These are phyloP conservation scores for Lenzites betulinus DNA, from an alignment of 768 basidiomycete genomes.

Conservation along the genomic window DNA sequence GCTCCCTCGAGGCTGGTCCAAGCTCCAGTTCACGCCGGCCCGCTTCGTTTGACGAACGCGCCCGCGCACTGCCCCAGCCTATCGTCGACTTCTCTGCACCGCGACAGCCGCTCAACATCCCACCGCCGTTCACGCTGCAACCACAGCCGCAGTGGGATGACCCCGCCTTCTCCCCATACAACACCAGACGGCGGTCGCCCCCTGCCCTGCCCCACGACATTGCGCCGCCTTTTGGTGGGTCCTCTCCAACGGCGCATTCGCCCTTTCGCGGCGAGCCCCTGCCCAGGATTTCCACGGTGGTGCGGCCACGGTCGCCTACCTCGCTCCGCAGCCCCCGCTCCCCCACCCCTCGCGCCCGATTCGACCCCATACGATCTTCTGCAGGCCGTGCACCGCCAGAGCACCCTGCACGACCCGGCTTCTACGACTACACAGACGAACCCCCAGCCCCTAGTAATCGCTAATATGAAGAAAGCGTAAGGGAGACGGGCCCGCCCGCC, in stretches of 20 bases:
- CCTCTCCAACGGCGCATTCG: slow-evolving; percentile 7
- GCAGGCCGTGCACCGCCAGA: slow-evolving; percentile 18
- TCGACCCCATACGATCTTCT: slow-evolving; percentile 25
- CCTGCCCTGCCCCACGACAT: slow-evolving; percentile 7
- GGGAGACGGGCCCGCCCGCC: neutral
- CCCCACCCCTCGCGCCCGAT: slow-evolving; percentile 14
- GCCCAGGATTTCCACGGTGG: slow-evolving; percentile 14
- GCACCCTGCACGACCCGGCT: slow-evolving; percentile 22
- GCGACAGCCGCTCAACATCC: slow-evolving; percentile 30
- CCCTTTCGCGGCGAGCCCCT: slow-evolving; percentile 16
- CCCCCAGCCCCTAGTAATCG: slow-evolving; percentile 14
- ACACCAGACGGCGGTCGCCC: slow-evolving; percentile 27
- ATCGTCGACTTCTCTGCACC: slow-evolving; percentile 28
- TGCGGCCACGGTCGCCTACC: neutral
- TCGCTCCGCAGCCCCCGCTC: slow-evolving; percentile 16
- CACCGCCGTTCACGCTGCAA: slow-evolving; percentile 66
- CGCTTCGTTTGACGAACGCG: slow-evolving; percentile 11
- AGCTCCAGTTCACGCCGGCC: slow-evolving; percentile 1
- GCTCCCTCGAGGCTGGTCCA: slow-evolving; percentile 13
- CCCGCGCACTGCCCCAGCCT: slow-evolving; percentile 18
- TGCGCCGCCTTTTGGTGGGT: slow-evolving; percentile 3
- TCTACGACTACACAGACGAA: slow-evolving; percentile 21
- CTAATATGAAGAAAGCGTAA: slow-evolving; percentile 10
- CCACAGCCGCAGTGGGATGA: slow-evolving; percentile 69
- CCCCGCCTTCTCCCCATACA: slow-evolving; percentile 36